Conservation (phyloP, 495 filamentous ascomycete species). For the Rostrohypoxylon terebratum region DNA sequence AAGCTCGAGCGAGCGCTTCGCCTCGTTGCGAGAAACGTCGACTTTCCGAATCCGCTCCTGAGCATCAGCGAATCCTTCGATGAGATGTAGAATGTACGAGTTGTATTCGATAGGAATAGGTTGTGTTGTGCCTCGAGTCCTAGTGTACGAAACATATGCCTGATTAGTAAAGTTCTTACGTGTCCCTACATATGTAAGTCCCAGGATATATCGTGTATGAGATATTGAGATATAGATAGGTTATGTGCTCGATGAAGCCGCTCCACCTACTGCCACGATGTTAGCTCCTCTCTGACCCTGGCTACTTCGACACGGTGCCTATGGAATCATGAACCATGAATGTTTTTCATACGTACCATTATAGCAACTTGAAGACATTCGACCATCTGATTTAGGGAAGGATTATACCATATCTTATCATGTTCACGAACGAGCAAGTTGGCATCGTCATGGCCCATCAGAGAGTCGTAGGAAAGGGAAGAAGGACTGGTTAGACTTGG, state of each 20-base stretch:
- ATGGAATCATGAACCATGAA: background rate
- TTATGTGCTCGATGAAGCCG: background rate
- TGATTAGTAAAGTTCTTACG: background rate
- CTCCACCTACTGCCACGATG: background rate
- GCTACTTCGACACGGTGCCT: background rate
- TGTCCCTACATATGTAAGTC: background rate
- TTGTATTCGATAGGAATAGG: constrained; percentile 55
- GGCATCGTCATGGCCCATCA: background rate
- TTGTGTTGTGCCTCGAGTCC: constrained; percentile 36
- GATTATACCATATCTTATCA: constrained; percentile 56
- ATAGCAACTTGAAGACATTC: constrained; percentile 54
- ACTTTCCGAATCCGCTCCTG: constrained; percentile 28
- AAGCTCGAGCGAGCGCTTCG: constrained; percentile 50
- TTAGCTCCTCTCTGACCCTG: background rate
- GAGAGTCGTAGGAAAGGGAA: background rate
- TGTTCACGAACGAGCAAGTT: constrained; percentile 36
- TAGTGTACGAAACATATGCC: background rate
- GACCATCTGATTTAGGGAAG: constrained; percentile 57
- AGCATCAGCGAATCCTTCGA: constrained; percentile 54
- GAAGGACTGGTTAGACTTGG: constrained; percentile 14
- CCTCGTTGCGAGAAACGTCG: constrained; percentile 45
- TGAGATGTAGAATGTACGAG: constrained; percentile 54
- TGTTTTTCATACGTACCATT: constrained; percentile 40
- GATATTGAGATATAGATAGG: too few relatives aligned
- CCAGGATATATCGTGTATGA: background rate